Percentiles rank a stretch among this genome's conserved stretches.
Conservation (phyloP, 2,329 filamentous ascomycete genomes). For the Fusarium sacchari region DNA sequence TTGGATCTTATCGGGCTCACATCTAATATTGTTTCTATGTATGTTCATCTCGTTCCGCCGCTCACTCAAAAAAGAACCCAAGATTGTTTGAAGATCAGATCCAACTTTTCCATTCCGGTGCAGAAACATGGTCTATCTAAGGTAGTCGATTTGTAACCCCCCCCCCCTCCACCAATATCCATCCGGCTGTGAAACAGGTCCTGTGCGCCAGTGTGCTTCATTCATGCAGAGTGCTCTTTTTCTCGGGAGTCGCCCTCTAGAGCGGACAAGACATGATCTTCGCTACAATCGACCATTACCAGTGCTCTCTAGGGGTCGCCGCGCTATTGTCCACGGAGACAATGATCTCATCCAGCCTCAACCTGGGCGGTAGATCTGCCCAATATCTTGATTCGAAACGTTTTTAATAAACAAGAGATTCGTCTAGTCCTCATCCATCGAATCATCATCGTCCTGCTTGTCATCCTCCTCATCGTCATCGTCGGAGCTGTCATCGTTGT, state of each 20-base stretch:
- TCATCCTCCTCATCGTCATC: conserved; percentile 66
- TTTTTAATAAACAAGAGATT: conserved; percentile 11
- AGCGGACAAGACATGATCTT: conserved; percentile 27
- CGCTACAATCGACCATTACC: conserved; percentile 13
- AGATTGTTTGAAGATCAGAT: conserved; percentile 27
- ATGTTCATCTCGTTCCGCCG: conserved; percentile 17
- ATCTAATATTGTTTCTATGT: conserved; percentile 20
- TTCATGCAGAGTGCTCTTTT: conserved; percentile 26
- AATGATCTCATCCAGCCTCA: conserved; percentile 17
- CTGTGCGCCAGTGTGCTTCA: conserved; percentile 32
- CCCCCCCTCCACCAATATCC: neutral
- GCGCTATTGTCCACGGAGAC: conserved; percentile 16
- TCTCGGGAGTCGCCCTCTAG: neutral
- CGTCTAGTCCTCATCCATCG: conserved; percentile 67
- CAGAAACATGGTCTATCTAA: conserved; percentile 28
- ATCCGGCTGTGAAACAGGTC: conserved; percentile 31
- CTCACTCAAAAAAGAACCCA: conserved; percentile 21
- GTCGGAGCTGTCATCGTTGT: conserved; percentile 73
- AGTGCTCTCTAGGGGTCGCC: conserved; percentile 13
- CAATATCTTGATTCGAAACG: conserved; percentile 5
- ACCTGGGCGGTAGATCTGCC: conserved; percentile 5
- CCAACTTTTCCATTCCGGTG: conserved; percentile 34
- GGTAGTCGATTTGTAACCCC: conserved; percentile 3
- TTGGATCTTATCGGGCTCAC: neutral
- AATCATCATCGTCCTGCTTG: conserved; percentile 60